Evolutionary conservation across 225 moss, liverwort and hornwort genomes (phyloP), one percentile per base, ranked within the genome.

Genomic region (Sphagnum contortum): DNA sequence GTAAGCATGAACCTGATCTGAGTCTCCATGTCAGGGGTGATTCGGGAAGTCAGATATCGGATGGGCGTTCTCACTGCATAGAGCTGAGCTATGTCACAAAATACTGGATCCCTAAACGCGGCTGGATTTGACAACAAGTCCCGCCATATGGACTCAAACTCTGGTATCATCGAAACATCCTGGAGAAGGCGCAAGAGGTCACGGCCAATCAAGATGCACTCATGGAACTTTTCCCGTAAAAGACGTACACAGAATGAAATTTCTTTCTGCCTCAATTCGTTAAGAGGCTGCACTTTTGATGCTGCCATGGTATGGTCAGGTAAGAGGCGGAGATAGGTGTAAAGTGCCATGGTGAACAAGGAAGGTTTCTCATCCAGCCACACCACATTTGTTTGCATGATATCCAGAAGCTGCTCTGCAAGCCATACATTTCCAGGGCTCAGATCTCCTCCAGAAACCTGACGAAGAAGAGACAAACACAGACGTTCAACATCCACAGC

Each of bases 1-100:
- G 93, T 98, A 3, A 98, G 89, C 93, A 98, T 98, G 64, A 98
- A 98, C 74, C 84, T 85, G 64, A 98, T 89, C 66, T 93, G 93
- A 47, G 66, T 84, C 71, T 98, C 98, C 98, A 98, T 98, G 3
- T 93, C 98, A 48, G 98, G 98, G 48, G 98, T 98, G 12, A 98
- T 79, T 73, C 98, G 73, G 50, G 98, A 98, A 11, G 87, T 82
- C 79, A 98, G 71, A 70, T 93, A 98, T 48, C 98, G 87, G 5
- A 79, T 87, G 13, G 98, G 98, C 9, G 98, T 98, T 49, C 98
- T 87, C 29, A 86, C 75, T 12, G 79, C 85, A 73, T 91, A 93
- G 70, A 98, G 70, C 75, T 98, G 91, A 0, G 94, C 87, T 53
- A 98, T 93, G 67, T 98, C 98, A 48, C 89, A 87, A 74, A 98